Evolutionary conservation across 768 basidiomycete genomes (phyloP), one percentile per base, ranked within the genome.

Genomic region (Epithele typhae): DNA sequence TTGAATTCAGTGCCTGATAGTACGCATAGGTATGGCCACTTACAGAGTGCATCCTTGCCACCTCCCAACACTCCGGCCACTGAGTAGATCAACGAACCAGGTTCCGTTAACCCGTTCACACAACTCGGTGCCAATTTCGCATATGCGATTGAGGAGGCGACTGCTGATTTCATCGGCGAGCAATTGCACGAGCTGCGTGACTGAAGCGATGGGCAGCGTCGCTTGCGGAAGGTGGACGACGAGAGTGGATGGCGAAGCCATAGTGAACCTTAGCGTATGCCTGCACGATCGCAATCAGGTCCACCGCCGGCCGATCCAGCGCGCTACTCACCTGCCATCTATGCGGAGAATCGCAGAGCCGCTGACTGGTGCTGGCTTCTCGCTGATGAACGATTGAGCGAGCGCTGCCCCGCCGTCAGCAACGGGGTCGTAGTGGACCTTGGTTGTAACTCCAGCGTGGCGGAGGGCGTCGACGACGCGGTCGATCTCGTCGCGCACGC

Each of bases 221-320:
- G 88, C 87, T 65, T 89, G 88, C 5, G 87, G 76, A 18, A 92
- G 75, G 60, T 90, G 86, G 0, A 83, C 88, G n/a, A 75, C 80
- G 22, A 92, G 64, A 9, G 77, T 76, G 10, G 87, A 89, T 14
- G 90, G 90, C 0, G 90, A 82, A 17, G 72, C 58, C 59, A 89
- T 82, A 2, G 86, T 88, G 55, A 92, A 76, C 12, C 87, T 82
- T 39, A 92, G 62, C 0, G 83, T 81, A 53, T 87, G 81, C 54
- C 88, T 89, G 46, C 21, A 27, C 7, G 33, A n/a, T 9, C 9
- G 4, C 37, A 12, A 11, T 27, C 9, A 15, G n/a, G 46, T 9
- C 18, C 38, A 38, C 24, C 8, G 27, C 7, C 14, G 27, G 8
- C 27, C 32, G 18, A 36, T 5, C 43, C 25, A 9, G 33, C 10